Conservation (phyloP, 495 filamentous ascomycete genomes). For the Ascodesmis nigricans region DNA sequence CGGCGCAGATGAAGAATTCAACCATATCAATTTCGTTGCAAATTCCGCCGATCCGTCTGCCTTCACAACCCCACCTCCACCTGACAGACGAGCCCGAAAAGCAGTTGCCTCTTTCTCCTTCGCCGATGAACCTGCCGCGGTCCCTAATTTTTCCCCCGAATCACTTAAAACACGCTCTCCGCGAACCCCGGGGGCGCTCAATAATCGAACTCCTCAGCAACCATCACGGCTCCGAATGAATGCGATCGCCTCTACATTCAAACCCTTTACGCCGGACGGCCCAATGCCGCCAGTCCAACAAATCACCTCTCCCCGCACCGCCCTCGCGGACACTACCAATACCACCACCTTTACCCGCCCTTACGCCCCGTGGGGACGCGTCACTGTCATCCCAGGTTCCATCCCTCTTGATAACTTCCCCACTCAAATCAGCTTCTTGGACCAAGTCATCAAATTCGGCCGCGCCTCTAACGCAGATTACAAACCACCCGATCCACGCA, state of each 20-base stretch:
- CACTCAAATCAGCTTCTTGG: too few relatives aligned
- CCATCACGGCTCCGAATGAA: slow-evolving; percentile 1
- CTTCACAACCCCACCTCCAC: too few relatives aligned
- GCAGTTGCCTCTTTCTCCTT: too few relatives aligned
- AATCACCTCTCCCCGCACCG: slow-evolving; percentile 2
- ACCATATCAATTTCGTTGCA: too few relatives aligned
- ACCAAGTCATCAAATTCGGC: slow-evolving; percentile 9
- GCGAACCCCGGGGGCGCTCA: background rate
- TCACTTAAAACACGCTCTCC: background rate
- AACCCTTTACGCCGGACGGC: too few relatives aligned
- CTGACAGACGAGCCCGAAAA: too few relatives aligned
- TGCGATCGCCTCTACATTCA: too few relatives aligned
- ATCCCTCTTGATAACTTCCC: too few relatives aligned
- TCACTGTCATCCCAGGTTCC: slow-evolving; percentile 12
- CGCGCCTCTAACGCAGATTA: slow-evolving; percentile 10
- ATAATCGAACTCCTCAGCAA: slow-evolving; percentile 1
- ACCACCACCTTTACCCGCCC: slow-evolving; percentile 7
- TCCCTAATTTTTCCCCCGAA: background rate
- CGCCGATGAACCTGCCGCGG: background rate
- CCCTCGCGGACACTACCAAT: slow-evolving; percentile 1
- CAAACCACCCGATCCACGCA: slow-evolving; percentile 7
- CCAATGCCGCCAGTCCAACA: too few relatives aligned
- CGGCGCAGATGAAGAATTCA: too few relatives aligned
- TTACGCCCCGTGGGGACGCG: slow-evolving; percentile 12
- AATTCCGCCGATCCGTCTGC: too few relatives aligned